Evolutionary conservation across 139 green algal species (phyloP).

Genomic region (Picochlorum sp.): DNA sequence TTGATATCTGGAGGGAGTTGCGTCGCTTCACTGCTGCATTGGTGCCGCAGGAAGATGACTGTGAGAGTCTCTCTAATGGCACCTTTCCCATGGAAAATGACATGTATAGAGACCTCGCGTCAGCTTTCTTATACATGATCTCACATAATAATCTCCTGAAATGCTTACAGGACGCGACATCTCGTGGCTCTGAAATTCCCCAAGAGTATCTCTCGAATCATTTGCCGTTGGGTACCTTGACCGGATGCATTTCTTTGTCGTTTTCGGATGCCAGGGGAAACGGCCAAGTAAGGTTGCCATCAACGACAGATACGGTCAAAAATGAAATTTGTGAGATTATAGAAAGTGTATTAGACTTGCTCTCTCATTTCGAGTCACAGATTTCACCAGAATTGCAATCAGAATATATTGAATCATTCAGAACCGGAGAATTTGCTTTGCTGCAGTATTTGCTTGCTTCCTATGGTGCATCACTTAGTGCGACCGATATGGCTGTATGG

Average conservation of each 20-base stretch:
- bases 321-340: no score
- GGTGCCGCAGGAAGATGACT: slow-evolving; percentile 25
- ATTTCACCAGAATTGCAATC: background rate
- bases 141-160: no score
- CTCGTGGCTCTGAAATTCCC: slow-evolving; percentile 18
- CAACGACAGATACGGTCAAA: no score
- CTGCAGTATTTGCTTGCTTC: slow-evolving; percentile 42
- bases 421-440: slow-evolving; percentile 19
- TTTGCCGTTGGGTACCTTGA: slow-evolving; percentile 28
- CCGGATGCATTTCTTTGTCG: slow-evolving; percentile 22
- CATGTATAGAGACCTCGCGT: no score
- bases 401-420: background rate
- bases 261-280: slow-evolving; percentile 7
- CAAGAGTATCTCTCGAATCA: slow-evolving; percentile 31
- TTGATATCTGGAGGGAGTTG: slow-evolving; percentile 7
- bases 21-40: slow-evolving; percentile 45
- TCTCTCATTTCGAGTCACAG: no score
- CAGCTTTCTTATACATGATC: no score
- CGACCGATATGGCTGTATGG: slow-evolving; percentile 41
- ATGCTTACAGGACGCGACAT: no score
- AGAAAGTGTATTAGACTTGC: no score
- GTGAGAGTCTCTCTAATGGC: background rate
- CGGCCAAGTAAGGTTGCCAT: slow-evolving; percentile 19
- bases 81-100: no score
- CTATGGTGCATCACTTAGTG: slow-evolving; percentile 38